Evolutionary conservation across 148 eudicot species (phyloP).

Genomic region (Amaranthus hypochondriacus): DNA sequence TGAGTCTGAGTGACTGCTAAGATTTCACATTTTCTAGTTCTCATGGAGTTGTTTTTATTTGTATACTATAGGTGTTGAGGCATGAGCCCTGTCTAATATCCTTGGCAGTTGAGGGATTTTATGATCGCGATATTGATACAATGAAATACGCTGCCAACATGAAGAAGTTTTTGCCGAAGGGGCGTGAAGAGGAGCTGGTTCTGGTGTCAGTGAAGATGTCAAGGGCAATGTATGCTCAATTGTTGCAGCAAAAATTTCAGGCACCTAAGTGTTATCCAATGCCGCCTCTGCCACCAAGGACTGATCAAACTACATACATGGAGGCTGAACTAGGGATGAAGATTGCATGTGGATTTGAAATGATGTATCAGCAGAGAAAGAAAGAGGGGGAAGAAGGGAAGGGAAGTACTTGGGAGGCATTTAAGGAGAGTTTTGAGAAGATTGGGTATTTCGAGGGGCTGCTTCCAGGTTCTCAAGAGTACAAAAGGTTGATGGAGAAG

Average conservation of each 20-base stretch:
- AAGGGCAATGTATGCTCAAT: constrained; percentile 89
- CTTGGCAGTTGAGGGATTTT: constrained; percentile 83
- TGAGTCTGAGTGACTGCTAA: neutral
- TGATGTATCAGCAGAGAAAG: constrained; percentile 79
- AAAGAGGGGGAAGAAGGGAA: constrained; percentile 69
- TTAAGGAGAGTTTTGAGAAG: constrained; percentile 60
- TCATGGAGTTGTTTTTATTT: neutral
- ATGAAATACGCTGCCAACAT: constrained; percentile 77
- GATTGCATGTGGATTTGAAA: constrained; percentile 88
- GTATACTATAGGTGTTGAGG: constrained; percentile 43
- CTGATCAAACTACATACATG: constrained; percentile 36
- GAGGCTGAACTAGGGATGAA: constrained; percentile 97
- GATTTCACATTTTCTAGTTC: neutral
- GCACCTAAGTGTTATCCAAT: constrained; percentile 84
- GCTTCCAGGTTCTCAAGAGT: constrained; percentile 78
- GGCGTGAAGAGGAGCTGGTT: constrained; percentile 65
- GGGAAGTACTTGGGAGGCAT: constrained; percentile 80
- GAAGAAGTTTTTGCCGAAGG: constrained; percentile 68
- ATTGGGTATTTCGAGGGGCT: constrained; percentile 71
- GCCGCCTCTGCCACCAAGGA: constrained; percentile 63
- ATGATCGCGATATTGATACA: constrained; percentile 78
- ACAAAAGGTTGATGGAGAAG: constrained; percentile 69
- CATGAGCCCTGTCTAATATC: constrained; percentile 65
- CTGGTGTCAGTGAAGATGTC: constrained; percentile 57
- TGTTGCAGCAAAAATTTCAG: constrained; percentile 84